phyloP scores from a whole-genome alignment of 169 alveolate species.

The Cytauxzoon felis region DNA sequence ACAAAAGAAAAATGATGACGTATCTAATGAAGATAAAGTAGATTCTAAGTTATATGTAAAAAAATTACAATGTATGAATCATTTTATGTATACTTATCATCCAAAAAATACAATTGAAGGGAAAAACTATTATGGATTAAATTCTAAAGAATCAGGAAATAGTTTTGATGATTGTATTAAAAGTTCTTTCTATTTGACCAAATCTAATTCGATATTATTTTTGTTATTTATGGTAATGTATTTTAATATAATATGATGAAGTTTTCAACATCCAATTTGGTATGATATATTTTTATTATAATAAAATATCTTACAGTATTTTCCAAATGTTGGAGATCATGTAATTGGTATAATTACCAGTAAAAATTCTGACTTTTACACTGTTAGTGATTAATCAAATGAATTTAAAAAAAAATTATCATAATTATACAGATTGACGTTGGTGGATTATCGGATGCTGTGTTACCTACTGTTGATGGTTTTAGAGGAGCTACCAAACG shows the following conservation, averaged over 20 bases:
- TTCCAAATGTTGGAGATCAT: slow-evolving; percentile 73
- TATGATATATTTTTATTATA: not conserved
- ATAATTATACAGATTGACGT: slow-evolving; percentile 39
- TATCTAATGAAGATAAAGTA: not conserved
- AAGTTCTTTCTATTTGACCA: not conserved
- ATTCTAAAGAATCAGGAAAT: no score
- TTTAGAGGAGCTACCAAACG: slow-evolving; percentile 71
- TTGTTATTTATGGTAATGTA: slow-evolving; percentile 2
- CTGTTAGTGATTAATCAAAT: slow-evolving; percentile 11
- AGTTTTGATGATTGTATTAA: not conserved
- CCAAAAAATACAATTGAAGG: no score
- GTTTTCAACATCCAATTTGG: slow-evolving; percentile 19
- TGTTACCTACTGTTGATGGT: slow-evolving; percentile 64
- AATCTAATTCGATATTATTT: not conserved
- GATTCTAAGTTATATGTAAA: not conserved
- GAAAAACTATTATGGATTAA: no score
- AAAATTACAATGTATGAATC: not conserved
- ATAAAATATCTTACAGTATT: slow-evolving; percentile 24
- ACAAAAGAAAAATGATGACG: not conserved
- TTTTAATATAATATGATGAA: slow-evolving; percentile 10
- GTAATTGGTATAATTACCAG: slow-evolving; percentile 68
- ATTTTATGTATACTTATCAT: no score
- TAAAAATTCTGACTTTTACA: slow-evolving; percentile 65
- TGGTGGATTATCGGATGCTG: slow-evolving; percentile 61
- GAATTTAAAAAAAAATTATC: not conserved